Conservation (phyloP, 2,329 filamentous ascomycete species). For the Cephalotrichum gorgonifer region DNA sequence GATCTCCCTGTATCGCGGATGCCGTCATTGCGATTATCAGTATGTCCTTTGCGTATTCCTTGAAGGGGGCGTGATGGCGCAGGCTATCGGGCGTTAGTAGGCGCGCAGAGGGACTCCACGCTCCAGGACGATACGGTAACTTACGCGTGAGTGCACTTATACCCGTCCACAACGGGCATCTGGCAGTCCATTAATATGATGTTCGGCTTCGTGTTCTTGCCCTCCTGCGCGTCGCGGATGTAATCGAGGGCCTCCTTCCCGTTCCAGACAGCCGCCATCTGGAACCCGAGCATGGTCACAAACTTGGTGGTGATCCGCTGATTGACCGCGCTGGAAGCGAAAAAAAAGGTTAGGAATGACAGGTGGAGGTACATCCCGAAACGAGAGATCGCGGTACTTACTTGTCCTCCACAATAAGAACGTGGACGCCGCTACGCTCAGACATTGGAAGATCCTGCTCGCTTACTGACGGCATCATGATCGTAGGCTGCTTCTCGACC, state of each 20-base stretch:
- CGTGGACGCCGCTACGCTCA: slow-evolving; percentile 53
- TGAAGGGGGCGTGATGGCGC: slow-evolving; percentile 57
- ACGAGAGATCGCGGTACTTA: slow-evolving; percentile 25
- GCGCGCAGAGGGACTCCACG: background rate
- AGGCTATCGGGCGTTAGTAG: slow-evolving; percentile 22
- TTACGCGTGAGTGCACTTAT: slow-evolving; percentile 59
- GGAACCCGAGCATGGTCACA: slow-evolving; percentile 63
- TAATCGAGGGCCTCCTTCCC: slow-evolving; percentile 72
- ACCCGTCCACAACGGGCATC: slow-evolving; percentile 69
- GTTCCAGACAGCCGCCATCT: slow-evolving; percentile 63
- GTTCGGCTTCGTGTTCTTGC: slow-evolving; percentile 48
- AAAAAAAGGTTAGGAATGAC: slow-evolving; percentile 3
- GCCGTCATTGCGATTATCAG: slow-evolving; percentile 63
- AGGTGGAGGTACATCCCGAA: no score
- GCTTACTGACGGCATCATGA: background rate
- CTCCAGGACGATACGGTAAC: background rate
- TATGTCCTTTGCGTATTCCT: slow-evolving; percentile 45
- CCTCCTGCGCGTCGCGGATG: slow-evolving; percentile 42
- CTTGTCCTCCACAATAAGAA: slow-evolving; percentile 80
- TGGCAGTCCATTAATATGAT: slow-evolving; percentile 74
- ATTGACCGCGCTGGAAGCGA: slow-evolving; percentile 44
- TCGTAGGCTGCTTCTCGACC: background rate
- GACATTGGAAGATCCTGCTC: slow-evolving; percentile 11
- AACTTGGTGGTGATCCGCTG: slow-evolving; percentile 69
- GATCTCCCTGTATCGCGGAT: slow-evolving; percentile 66